phyloP scores from a whole-genome alignment of 2,329 filamentous ascomycete species.

The Stagonosporopsis rhizophila region DNA sequence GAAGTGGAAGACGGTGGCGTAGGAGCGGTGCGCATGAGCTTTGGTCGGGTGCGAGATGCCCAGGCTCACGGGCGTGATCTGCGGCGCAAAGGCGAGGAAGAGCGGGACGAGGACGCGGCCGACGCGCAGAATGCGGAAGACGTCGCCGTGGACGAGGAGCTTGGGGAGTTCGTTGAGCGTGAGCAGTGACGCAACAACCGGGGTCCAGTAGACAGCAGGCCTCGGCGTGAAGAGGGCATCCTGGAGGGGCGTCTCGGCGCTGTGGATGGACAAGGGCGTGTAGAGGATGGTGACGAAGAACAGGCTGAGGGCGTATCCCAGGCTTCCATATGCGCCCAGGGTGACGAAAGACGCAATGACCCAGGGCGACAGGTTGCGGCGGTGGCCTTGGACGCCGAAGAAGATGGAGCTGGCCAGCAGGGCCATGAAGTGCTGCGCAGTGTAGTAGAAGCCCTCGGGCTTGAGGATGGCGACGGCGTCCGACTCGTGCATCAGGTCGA shows the following conservation, averaged over 20 bases:
- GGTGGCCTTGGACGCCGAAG: conserved; percentile 65
- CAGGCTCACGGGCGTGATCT: conserved; percentile 58
- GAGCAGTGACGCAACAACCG: conserved; percentile 57
- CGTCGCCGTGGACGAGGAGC: conserved; percentile 30
- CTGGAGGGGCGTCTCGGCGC: conserved; percentile 34
- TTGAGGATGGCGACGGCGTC: conserved; percentile 64
- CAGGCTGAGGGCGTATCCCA: conserved; percentile 69
- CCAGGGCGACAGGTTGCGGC: conserved; percentile 61
- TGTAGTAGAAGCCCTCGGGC: conserved; percentile 67
- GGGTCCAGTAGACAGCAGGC: conserved; percentile 43
- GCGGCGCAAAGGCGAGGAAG: conserved; percentile 45
- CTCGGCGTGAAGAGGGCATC: conserved; percentile 47
- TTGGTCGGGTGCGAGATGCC: conserved; percentile 55
- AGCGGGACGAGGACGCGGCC: conserved; percentile 42
- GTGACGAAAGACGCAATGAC: conserved; percentile 63
- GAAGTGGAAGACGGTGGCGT: conserved; percentile 57
- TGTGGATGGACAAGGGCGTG: conserved; percentile 59
- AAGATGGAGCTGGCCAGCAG: conserved; percentile 64
- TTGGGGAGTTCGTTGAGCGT: conserved; percentile 52
- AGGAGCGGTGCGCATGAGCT: conserved; percentile 50
- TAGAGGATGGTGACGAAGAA: conserved; percentile 68
- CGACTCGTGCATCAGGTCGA: conserved; percentile 60
- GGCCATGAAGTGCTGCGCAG: conserved; percentile 65
- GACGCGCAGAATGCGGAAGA: conserved; percentile 33
- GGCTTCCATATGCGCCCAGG: conserved; percentile 65